phyloP scores from a whole-genome alignment of 768 basidiomycete species.

The Mycena pura region DNA sequence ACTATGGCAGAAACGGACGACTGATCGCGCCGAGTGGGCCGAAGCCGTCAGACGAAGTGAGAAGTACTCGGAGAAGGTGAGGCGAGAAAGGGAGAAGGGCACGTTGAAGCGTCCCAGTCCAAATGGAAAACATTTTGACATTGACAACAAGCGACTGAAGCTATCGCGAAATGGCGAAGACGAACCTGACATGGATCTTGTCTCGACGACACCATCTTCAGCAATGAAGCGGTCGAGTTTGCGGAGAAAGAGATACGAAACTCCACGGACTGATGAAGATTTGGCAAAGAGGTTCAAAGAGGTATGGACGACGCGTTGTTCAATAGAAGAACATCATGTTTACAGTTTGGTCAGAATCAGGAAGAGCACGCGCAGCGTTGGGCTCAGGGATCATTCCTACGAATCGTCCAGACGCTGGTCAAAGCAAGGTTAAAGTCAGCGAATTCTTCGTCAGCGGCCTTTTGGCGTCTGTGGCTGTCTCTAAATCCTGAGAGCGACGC shows the following conservation, averaged over 20 bases:
- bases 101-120: constrained; percentile 17
- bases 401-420: constrained; percentile 49
- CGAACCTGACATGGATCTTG: not conserved
- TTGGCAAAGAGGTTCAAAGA: constrained; percentile 71
- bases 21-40: constrained; percentile 58
- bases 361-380: constrained; percentile 75
- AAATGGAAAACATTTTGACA: constrained; percentile 12
- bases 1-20: constrained; percentile 54
- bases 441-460: constrained; percentile 35
- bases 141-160: constrained; percentile 13
- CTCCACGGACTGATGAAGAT: constrained; percentile 67
- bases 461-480: constrained; percentile 79
- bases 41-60: constrained; percentile 69
- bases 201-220: constrained; percentile 30
- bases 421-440: constrained; percentile 37
- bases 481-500: constrained; percentile 74
- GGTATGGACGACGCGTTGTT: constrained; percentile 47
- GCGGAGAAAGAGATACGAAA: constrained; percentile 52
- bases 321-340: constrained; percentile 23
- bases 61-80: constrained; percentile 61
- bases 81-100: constrained; percentile 24
- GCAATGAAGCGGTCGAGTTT: constrained; percentile 49
- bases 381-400: constrained; percentile 75
- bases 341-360: constrained; percentile 59
- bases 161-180: constrained; percentile 5